Conservation (phyloP, 768 basidiomycete species). For the Pilatotrama ljubarskyi region DNA sequence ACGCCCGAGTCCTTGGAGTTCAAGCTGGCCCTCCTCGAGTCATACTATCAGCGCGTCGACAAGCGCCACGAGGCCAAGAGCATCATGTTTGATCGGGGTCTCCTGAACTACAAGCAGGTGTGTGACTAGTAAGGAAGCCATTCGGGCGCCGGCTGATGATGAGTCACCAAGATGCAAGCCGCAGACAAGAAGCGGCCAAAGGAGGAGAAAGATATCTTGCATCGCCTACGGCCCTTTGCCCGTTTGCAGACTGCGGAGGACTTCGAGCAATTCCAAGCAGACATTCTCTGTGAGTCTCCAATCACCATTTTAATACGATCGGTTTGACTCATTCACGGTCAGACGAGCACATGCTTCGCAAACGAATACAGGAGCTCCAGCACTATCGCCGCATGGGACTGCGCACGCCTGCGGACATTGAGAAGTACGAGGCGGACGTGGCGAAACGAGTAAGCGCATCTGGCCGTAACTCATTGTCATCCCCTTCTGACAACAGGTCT, state of each 20-base stretch:
- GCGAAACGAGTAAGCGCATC: slow-evolving; percentile 62
- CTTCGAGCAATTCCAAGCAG: slow-evolving; percentile 84
- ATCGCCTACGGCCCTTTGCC: slow-evolving; percentile 88
- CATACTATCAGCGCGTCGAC: slow-evolving; percentile 87
- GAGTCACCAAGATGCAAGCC: slow-evolving; percentile 70
- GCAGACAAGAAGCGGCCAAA: slow-evolving; percentile 87
- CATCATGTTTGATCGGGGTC: slow-evolving; percentile 87
- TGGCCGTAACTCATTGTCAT: not conserved
- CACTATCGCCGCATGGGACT: slow-evolving; percentile 86
- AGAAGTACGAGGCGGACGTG: slow-evolving; percentile 80
- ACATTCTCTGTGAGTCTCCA: slow-evolving; percentile 76
- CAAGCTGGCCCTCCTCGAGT: slow-evolving; percentile 87
- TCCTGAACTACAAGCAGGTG: slow-evolving; percentile 95
- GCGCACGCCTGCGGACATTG: slow-evolving; percentile 82
- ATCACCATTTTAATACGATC: not conserved
- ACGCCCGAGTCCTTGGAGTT: slow-evolving; percentile 80
- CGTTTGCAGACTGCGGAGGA: slow-evolving; percentile 89
- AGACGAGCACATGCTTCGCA: slow-evolving; percentile 89
- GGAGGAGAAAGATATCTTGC: slow-evolving; percentile 89
- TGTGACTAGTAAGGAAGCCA: slow-evolving; percentile 21
- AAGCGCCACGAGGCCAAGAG: slow-evolving; percentile 84
- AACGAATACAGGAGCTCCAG: slow-evolving; percentile 89
- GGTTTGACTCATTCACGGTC: not conserved
- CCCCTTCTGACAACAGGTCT: slow-evolving; percentile 11
- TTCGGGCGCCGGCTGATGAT: slow-evolving; percentile 17